Evolutionary conservation across 768 basidiomycete species (phyloP).

Genomic region (Guyanaporus albipodus): DNA sequence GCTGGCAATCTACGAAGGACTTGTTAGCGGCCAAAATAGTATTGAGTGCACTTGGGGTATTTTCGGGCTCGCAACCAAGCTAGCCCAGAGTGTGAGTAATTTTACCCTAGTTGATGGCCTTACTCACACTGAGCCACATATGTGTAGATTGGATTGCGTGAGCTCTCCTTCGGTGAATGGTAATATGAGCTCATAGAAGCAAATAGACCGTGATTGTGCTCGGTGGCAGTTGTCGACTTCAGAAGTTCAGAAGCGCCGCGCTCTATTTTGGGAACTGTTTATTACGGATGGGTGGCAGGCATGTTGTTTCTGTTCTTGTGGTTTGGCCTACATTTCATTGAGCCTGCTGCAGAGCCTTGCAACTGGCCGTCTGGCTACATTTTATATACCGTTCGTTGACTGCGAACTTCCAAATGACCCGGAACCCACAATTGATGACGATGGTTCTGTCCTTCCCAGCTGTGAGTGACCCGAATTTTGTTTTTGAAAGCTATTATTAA

Average conservation of each 20-base stretch:
- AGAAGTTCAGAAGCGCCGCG: slow-evolving; percentile 68
- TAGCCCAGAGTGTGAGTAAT: slow-evolving; percentile 62
- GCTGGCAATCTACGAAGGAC: slow-evolving; percentile 69
- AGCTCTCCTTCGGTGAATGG: slow-evolving; percentile 25
- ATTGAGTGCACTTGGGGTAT: slow-evolving; percentile 66
- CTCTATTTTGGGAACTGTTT: slow-evolving; percentile 71
- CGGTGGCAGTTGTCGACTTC: slow-evolving; percentile 58
- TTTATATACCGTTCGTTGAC: slow-evolving; percentile 68
- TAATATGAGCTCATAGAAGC: slow-evolving; percentile 15
- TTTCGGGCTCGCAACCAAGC: slow-evolving; percentile 60
- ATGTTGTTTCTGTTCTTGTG: slow-evolving; percentile 11
- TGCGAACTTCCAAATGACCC: slow-evolving; percentile 64
- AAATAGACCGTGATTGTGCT: slow-evolving; percentile 64
- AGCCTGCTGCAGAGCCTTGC: slow-evolving; percentile 50
- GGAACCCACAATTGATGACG: slow-evolving; percentile 53
- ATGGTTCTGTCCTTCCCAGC: slow-evolving; percentile 53
- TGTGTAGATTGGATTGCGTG: slow-evolving; percentile 63
- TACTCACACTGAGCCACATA: slow-evolving; percentile 3
- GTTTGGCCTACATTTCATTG: neutral
- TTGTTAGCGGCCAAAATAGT: slow-evolving; percentile 64
- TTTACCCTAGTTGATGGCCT: neutral
- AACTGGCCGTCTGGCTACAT: slow-evolving; percentile 65
- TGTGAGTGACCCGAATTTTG: slow-evolving; percentile 41
- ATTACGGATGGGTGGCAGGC: slow-evolving; percentile 77
- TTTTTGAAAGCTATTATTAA: neutral